Conservation (phyloP, 1,284 basidiomycete genomes). For the Cryptococcus wingfieldii region DNA sequence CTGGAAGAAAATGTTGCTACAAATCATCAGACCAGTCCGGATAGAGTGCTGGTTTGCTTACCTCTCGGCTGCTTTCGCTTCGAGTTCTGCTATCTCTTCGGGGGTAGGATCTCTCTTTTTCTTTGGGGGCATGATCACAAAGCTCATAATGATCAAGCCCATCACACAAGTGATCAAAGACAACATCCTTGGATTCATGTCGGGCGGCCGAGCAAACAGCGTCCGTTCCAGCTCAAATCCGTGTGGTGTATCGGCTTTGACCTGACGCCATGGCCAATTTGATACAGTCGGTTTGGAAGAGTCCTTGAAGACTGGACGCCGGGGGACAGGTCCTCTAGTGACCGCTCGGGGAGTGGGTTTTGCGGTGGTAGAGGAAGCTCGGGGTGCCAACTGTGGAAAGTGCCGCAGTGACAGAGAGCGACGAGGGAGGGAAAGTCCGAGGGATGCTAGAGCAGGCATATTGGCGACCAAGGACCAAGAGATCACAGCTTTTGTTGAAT, state of each 20-base stretch:
- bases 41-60: not conserved
- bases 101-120: conserved; percentile 6
- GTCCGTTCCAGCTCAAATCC: conserved; percentile 6
- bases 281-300: no score
- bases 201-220: conserved; percentile 12
- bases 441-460: not conserved
- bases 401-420: not conserved
- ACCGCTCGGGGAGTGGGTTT: not conserved
- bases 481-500: no score
- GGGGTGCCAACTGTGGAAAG: not conserved
- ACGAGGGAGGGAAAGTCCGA: no score
- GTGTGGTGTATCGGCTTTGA: conserved; percentile 4
- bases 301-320: not conserved
- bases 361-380: not conserved
- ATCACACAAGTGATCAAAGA: conserved; percentile 6
- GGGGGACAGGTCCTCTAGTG: not conserved
- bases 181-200: conserved; percentile 5
- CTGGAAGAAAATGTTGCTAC: not conserved
- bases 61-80: not conserved
- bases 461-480: no score
- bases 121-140: not conserved
- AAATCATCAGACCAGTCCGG: no score
- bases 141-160: conserved; percentile 10
- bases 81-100: conserved; percentile 8
- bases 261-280: conserved; percentile 15